Evolutionary conservation across 2,329 filamentous ascomycete species (phyloP), one percentile per base, ranked within the genome.

Genomic region (Microcyclospora pomicola): DNA sequence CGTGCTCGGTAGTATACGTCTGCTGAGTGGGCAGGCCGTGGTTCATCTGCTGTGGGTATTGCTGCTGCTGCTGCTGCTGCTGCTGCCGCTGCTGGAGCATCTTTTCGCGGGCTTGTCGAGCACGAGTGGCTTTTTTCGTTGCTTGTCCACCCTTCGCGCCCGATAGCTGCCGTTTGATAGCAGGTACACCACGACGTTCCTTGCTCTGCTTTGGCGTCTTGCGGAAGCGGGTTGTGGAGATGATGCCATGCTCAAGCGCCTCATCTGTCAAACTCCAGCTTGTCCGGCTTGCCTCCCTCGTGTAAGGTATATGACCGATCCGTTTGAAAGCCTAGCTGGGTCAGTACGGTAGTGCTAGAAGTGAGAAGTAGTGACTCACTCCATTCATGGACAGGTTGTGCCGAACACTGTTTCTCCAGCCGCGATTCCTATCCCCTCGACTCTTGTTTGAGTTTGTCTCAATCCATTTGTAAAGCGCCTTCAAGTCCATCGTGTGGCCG

Each of bases 361-460:
- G 14, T 9, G 14, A 6, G 30, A n/a, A 31, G 46, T 35, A 32
- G 42, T 43, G 27, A 68, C 76, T 62, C 74, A 95, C 88, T 43
- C 72, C 71, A 51, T 96, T 96, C 87, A 96, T 95, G 34, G 85
- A 94, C 6, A 96, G 66, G 50, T 96, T 96, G 59, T 96, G 88
- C 2, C 88, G 75, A 47, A 96, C 92, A 56, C 84, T 93, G 60
- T 95, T 96, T 62, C 88, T 82, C 88, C 88, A 96, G 9, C 87
- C 88, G 33, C 59, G 64, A 4, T 59, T 62, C 36, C 59, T 56
- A 6, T 67, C 69, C 33, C 71, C 69, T 37, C 68, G 75, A 4
- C 74, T 75, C 59, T 91, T 94, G 48, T 74, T 72, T 2, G 86
- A 94, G 53, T 94, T 79, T 19, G 78, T 70, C 31, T 73, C 68